Percentiles rank a stretch among this genome's conserved stretches.
Evolutionary conservation across 208 protist genomes (phyloP).

Genomic region (Jaenimonas drosophilae): DNA sequence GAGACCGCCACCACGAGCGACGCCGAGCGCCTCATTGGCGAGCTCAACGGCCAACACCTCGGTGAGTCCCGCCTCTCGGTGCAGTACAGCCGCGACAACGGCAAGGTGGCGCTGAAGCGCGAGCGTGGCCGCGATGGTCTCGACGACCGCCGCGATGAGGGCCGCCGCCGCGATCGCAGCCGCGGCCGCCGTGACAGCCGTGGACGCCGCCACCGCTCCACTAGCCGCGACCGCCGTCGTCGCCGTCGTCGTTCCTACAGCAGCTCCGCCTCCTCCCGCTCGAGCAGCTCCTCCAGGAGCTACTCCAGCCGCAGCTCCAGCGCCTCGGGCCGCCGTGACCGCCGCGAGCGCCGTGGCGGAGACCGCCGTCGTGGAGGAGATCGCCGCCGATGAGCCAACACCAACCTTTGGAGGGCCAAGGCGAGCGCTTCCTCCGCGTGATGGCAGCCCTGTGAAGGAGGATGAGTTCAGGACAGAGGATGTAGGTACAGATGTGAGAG

Average conservation of each 20-base stretch:
- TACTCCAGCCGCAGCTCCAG: constrained; percentile 11
- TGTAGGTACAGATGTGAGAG: too few relatives aligned
- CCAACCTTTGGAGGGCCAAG: too few relatives aligned
- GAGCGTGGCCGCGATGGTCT: constrained; percentile 8
- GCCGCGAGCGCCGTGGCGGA: constrained; percentile 7
- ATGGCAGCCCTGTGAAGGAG: too few relatives aligned
- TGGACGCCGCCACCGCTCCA: too few relatives aligned
- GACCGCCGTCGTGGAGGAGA: constrained; percentile 5
- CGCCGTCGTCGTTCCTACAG: constrained; percentile 20
- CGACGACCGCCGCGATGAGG: constrained; percentile 1
- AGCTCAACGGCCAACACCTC: constrained; percentile 33
- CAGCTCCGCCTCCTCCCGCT: constrained; percentile 10
- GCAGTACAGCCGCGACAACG: constrained; percentile 25
- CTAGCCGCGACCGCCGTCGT: too few relatives aligned
- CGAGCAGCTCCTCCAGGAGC: constrained; percentile 5
- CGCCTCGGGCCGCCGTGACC: constrained; percentile 3
- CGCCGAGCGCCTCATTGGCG: constrained; percentile 24
- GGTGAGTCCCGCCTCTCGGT: constrained; percentile 38
- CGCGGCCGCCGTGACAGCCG: constrained; percentile 6
- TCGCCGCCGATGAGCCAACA: not conserved
- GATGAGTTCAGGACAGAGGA: too few relatives aligned
- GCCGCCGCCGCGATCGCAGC: constrained; percentile 12
- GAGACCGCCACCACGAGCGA: constrained; percentile 20
- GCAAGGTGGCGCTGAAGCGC: constrained; percentile 5
- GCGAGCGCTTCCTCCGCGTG: too few relatives aligned